phyloP scores from a whole-genome alignment of 352 stramenopile species.

The Globisporangium uncinulatum region DNA sequence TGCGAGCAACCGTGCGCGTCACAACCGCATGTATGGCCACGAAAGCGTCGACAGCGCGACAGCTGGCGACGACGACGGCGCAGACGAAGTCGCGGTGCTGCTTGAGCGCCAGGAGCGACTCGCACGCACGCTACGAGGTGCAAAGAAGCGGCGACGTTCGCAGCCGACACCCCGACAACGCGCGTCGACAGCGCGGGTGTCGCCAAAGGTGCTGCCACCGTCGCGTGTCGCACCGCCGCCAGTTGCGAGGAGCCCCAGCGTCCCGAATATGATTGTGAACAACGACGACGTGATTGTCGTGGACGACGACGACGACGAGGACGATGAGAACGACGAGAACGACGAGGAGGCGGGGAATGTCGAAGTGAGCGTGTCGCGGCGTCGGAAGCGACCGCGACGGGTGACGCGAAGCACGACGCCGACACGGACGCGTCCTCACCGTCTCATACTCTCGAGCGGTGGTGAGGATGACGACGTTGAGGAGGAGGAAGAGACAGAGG shows the following conservation, averaged over 20 bases:
- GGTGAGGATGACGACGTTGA: neutral
- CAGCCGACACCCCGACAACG: neutral
- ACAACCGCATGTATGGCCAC: slow-evolving; percentile 26
- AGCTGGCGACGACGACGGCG: neutral
- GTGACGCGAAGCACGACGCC: neutral
- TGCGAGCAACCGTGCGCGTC: slow-evolving; percentile 30
- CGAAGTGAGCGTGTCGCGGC: neutral
- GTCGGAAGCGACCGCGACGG: neutral
- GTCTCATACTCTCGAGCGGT: neutral
- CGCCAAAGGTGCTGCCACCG: neutral
- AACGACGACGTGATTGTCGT: slow-evolving; percentile 14
- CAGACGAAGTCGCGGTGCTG: slow-evolving; percentile 2
- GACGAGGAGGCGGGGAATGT: neutral
- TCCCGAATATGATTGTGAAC: slow-evolving; percentile 12
- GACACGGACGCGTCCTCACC: neutral
- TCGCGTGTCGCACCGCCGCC: neutral
- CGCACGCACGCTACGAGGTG: neutral
- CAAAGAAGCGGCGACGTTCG: neutral
- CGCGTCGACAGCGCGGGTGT: neutral
- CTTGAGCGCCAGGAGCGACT: slow-evolving; percentile 4
- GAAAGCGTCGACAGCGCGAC: slow-evolving; percentile 1
- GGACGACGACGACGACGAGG: slow-evolving; percentile 13
- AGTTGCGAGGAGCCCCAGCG: neutral
- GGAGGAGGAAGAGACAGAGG: neutral
- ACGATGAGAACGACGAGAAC: neutral